Conservation (phyloP, 73 alveolate species). For the Paramecium sexaurelia region DNA sequence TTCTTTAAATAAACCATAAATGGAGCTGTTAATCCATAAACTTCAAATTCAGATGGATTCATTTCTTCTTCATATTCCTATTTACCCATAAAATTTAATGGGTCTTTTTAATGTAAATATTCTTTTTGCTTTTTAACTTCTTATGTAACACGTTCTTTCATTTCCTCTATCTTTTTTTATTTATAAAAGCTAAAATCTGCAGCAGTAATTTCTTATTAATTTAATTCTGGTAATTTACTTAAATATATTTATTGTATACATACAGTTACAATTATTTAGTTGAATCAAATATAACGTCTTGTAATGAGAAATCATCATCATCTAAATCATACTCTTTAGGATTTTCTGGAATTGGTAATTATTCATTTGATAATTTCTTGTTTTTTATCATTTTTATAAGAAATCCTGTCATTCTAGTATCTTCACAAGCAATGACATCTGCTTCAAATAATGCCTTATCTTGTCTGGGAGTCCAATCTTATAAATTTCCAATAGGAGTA, state of each 20-base stretch:
- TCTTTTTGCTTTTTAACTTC: slow-evolving; percentile 28
- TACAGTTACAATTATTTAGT: not conserved
- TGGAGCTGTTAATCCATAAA: slow-evolving; percentile 82
- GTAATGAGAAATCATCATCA: slow-evolving; percentile 36
- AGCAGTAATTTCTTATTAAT: not conserved
- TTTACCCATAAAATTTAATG: slow-evolving; percentile 53
- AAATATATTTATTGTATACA: not conserved
- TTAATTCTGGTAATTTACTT: slow-evolving; percentile 54
- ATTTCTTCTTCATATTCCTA: slow-evolving; percentile 50
- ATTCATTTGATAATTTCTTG: slow-evolving; percentile 68
- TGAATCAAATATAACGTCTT: slow-evolving; percentile 54
- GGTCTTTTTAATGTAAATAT: slow-evolving; percentile 53
- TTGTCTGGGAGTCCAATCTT: slow-evolving; percentile 77
- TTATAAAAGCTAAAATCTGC: slow-evolving; percentile 25
- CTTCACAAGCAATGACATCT: slow-evolving; percentile 94
- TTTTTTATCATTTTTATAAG: slow-evolving; percentile 73
- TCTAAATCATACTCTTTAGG: slow-evolving; percentile 63
- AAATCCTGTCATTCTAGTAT: slow-evolving; percentile 86
- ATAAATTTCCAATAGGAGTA: slow-evolving; percentile 91
- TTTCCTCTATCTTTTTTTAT: slow-evolving; percentile 10
- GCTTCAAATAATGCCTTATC: slow-evolving; percentile 77
- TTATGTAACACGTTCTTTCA: slow-evolving; percentile 13
- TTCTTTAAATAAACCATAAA: slow-evolving; percentile 68
- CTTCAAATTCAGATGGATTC: slow-evolving; percentile 70
- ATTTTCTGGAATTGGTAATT: slow-evolving; percentile 63